Evolutionary conservation across 2,329 filamentous ascomycete species (phyloP).

Genomic region (Scedosporium dehoogii): DNA sequence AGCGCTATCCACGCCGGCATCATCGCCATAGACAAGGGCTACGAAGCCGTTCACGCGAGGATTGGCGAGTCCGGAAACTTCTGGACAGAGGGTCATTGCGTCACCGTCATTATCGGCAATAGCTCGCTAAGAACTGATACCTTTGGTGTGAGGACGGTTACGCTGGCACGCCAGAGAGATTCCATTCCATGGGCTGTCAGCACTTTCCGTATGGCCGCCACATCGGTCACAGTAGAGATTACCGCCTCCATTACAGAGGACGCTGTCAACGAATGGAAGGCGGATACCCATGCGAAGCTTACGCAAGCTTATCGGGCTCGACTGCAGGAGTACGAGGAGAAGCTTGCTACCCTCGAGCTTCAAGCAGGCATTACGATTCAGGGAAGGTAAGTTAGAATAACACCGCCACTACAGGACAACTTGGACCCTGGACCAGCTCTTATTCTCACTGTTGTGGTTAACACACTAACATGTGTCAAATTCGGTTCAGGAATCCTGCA

Average conservation of each 20-base stretch:
- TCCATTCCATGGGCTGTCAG: background rate
- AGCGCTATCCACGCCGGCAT: background rate
- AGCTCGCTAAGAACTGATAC: background rate
- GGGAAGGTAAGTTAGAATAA: background rate
- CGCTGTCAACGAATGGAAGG: background rate
- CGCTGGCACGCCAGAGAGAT: background rate
- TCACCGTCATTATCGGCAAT: background rate
- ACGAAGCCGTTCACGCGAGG: background rate
- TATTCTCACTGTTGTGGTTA: background rate
- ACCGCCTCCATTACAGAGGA: background rate
- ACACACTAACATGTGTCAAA: background rate
- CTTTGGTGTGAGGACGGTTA: background rate
- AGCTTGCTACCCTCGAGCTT: background rate
- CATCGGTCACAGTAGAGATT: background rate
- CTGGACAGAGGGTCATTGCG: background rate
- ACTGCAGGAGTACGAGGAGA: background rate
- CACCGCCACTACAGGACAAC: background rate
- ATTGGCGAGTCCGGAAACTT: background rate
- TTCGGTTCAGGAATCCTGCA: background rate
- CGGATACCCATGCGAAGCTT: background rate
- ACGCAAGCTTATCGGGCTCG: background rate
- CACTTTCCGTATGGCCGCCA: background rate
- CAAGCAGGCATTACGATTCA: background rate
- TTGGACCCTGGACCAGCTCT: background rate
- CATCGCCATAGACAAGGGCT: background rate